Conservation (phyloP, 495 filamentous ascomycete species). For the Penicillium macrosclerotiorum region DNA sequence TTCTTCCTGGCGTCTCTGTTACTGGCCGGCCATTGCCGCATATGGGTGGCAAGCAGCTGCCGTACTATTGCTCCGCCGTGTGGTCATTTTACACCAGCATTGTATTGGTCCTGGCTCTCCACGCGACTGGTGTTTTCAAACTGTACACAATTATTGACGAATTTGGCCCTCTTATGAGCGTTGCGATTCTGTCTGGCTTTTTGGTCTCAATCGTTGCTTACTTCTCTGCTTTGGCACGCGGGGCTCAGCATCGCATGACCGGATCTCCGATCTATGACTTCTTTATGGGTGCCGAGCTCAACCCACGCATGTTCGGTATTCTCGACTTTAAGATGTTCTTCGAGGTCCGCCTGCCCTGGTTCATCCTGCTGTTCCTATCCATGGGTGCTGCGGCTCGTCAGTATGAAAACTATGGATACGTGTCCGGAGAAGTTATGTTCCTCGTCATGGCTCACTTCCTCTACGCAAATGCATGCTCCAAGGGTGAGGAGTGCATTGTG, state of each 20-base stretch:
- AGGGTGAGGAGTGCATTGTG: slow-evolving; percentile 93
- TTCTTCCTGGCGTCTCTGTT: slow-evolving; percentile 77
- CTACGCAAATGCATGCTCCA: slow-evolving; percentile 94
- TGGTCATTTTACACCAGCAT: slow-evolving; percentile 87
- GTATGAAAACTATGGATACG: slow-evolving; percentile 87
- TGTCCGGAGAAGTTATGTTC: slow-evolving; percentile 85
- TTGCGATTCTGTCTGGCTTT: slow-evolving; percentile 87
- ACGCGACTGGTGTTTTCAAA: slow-evolving; percentile 80
- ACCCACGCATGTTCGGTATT: slow-evolving; percentile 90
- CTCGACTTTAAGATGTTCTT: slow-evolving; percentile 99
- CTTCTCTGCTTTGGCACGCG: slow-evolving; percentile 74
- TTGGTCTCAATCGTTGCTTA: slow-evolving; percentile 79
- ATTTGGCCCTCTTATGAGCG: slow-evolving; percentile 86
- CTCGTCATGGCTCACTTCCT: slow-evolving; percentile 90
- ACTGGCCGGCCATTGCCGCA: slow-evolving; percentile 85
- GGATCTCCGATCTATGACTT: slow-evolving; percentile 92
- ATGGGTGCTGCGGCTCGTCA: slow-evolving; percentile 78
- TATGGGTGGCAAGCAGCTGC: slow-evolving; percentile 75
- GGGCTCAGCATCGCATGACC: slow-evolving; percentile 87
- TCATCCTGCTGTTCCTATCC: slow-evolving; percentile 79
- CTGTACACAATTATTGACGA: slow-evolving; percentile 94
- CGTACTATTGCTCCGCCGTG: slow-evolving; percentile 90
- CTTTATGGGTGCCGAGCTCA: slow-evolving; percentile 98
- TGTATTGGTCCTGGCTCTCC: slow-evolving; percentile 60
- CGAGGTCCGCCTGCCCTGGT: slow-evolving; percentile 97